Evolutionary conservation across 768 basidiomycete species (phyloP).

Genomic region (Phylloporus arenicola): DNA sequence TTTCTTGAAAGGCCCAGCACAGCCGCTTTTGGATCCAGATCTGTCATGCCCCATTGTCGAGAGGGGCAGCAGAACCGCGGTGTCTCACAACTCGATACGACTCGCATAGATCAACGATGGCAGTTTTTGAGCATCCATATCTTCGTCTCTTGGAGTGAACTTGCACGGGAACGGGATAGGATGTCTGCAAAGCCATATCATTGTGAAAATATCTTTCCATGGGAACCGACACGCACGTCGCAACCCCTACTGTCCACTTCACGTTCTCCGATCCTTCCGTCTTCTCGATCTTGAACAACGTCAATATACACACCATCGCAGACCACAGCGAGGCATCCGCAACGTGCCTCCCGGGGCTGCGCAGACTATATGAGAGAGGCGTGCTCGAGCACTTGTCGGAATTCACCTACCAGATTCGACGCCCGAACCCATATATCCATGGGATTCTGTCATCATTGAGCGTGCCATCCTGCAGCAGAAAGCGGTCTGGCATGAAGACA

Average conservation of each 20-base stretch:
- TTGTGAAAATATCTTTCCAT: neutral
- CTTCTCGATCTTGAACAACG: slow-evolving; percentile 15
- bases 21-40: neutral
- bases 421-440: slow-evolving; percentile 19
- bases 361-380: neutral
- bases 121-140: slow-evolving; percentile 12
- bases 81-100: neutral
- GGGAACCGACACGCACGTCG: neutral
- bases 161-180: slow-evolving; percentile 16
- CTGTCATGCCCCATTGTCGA: neutral
- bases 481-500: slow-evolving; percentile 36
- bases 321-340: slow-evolving; percentile 21
- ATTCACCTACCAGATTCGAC: slow-evolving; percentile 15
- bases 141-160: slow-evolving; percentile 11
- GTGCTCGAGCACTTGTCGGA: neutral
- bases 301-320: slow-evolving; percentile 17
- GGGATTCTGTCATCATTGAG: slow-evolving; percentile 11
- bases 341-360: slow-evolving; percentile 18
- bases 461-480: slow-evolving; percentile 18
- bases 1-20: neutral
- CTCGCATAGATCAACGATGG: slow-evolving; percentile 8
- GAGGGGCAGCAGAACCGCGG: neutral
- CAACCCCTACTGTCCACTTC: slow-evolving; percentile 12
- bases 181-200: neutral
- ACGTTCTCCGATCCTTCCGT: slow-evolving; percentile 13